Evolutionary conservation across 768 basidiomycete species (phyloP).

Genomic region (Arthromyces matolae): DNA sequence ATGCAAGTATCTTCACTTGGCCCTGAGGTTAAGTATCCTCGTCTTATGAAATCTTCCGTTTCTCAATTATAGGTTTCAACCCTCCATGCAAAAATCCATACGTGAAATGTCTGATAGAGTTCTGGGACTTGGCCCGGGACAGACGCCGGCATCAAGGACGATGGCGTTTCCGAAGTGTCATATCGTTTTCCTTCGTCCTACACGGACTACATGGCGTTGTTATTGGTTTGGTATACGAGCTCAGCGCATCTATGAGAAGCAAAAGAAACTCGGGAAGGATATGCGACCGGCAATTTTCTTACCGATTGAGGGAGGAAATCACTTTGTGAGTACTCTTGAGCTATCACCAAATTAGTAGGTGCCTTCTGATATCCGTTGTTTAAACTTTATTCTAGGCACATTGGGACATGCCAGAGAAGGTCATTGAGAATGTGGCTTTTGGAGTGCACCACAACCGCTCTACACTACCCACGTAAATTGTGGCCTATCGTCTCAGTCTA

Average conservation of each 20-base stretch:
- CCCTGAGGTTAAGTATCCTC: neutral
- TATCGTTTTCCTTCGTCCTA: conserved; percentile 20
- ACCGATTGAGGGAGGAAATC: conserved; percentile 26
- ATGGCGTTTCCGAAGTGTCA: conserved; percentile 9
- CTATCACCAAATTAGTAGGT: neutral
- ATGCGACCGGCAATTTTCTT: conserved; percentile 22
- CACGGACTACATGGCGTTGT: conserved; percentile 21
- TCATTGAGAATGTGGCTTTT: conserved; percentile 8
- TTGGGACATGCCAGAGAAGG: conserved; percentile 9
- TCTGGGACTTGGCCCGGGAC: conserved; percentile 23
- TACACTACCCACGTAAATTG: too few species aligned
- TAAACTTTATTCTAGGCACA: conserved; percentile 13
- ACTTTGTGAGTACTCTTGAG: conserved; percentile 29
- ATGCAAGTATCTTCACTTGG: conserved; percentile 15
- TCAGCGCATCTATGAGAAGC: conserved; percentile 18
- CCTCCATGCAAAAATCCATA: conserved; percentile 21
- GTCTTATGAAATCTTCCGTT: neutral
- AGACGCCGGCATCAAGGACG: conserved; percentile 6
- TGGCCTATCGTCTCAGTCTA: too few species aligned
- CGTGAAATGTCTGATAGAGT: conserved; percentile 15
- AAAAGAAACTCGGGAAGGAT: conserved; percentile 13
- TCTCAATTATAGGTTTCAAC: conserved; percentile 13
- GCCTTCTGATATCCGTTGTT: neutral
- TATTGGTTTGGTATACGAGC: conserved; percentile 21
- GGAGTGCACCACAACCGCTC: too few species aligned